Evolutionary conservation across 495 filamentous ascomycete species (phyloP).

Genomic region (Parathielavia appendiculata): DNA sequence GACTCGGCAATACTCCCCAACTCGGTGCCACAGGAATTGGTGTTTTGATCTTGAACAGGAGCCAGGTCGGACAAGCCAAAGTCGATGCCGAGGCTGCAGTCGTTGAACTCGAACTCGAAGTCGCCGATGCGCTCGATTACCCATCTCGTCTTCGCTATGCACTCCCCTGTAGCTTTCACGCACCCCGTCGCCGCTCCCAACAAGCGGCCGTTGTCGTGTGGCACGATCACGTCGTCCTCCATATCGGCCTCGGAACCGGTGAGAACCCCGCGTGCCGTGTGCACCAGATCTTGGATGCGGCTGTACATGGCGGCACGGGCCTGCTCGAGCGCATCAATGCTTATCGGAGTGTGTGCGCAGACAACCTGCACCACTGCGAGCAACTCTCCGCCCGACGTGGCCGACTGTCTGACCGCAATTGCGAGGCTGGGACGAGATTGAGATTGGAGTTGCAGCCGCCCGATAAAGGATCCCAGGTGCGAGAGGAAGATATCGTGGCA

Average conservation of each 20-base stretch:
- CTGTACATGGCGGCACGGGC: slow-evolving; percentile 76
- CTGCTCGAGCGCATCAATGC: slow-evolving; percentile 57
- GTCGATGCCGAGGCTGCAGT: slow-evolving; percentile 45
- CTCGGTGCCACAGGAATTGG: slow-evolving; percentile 21
- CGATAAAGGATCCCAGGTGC: slow-evolving; percentile 85
- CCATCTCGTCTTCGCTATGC: slow-evolving; percentile 74
- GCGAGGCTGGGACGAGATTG: slow-evolving; percentile 80
- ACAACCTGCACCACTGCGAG: slow-evolving; percentile 78
- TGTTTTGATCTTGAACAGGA: slow-evolving; percentile 22
- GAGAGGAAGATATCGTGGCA: slow-evolving; percentile 85
- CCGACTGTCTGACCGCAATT: slow-evolving; percentile 63
- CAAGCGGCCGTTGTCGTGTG: slow-evolving; percentile 71
- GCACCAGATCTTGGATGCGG: slow-evolving; percentile 70
- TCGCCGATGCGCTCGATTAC: slow-evolving; percentile 90
- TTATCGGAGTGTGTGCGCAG: slow-evolving; percentile 66
- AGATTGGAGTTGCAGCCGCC: slow-evolving; percentile 80
- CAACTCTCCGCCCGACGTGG: slow-evolving; percentile 70
- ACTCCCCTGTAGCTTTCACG: slow-evolving; percentile 85
- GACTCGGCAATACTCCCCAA: slow-evolving; percentile 38
- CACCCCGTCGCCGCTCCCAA: slow-evolving; percentile 81
- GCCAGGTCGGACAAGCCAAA: slow-evolving; percentile 42
- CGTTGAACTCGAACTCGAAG: slow-evolving; percentile 70
- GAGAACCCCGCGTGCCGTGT: slow-evolving; percentile 73
- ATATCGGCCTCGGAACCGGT: slow-evolving; percentile 54
- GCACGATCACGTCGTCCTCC: slow-evolving; percentile 69